Evolutionary conservation across 2,329 filamentous ascomycete species (phyloP), one percentile per base, ranked within the genome.

Genomic region (Coleophoma eucalyptorum): DNA sequence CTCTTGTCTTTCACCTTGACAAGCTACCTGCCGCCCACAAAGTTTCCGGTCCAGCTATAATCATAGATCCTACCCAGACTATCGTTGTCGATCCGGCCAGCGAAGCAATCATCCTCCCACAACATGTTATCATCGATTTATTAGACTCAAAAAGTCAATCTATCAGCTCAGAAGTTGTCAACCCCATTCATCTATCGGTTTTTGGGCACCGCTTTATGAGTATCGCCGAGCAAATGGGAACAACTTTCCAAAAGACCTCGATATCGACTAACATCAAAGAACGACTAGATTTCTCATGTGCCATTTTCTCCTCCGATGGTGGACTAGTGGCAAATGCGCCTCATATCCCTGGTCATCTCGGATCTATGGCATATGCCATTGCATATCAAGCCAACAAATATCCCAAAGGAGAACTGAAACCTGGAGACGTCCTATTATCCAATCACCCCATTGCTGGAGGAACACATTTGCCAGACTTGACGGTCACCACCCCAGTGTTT

Each of bases 31-130:
- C 88, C 5, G 89, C 90, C 1, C 83, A 90, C 52, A 79, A 83
- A n/a, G 74, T 96, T 49, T 72, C 76, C 44, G 91, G 91, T 0
- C 91, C 91, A 1, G 90, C 90, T 1, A 89, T 96, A 69, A 79
- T 96, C 53, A 89, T 90, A 1, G 91, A 92, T 60, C 86, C 86
- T 7, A 91, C 88, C 1, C 92, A 96, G 69, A 97, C 92, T 0
- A 93, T 97, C 53, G 87, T 97, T 0, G 84, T 96, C 0, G 81
- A 80, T 32, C 81, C 90, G 3, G 81, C 81, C 20, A 92, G 91
- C 0, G 71, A 90, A 18, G 75, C 95, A 26, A 16, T 46, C 18
- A 51, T 57, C 34, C 83, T 95, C 13, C 78, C 89, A 54, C 94
- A 90, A 0, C 92, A 96, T 60, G 89, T 96, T 4, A 78, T 96